A percentile compares a stretch with the other conserved stretches of the same genome.
Conservation (phyloP, 305 asterid species). For the Solanum hybrid region DNA sequence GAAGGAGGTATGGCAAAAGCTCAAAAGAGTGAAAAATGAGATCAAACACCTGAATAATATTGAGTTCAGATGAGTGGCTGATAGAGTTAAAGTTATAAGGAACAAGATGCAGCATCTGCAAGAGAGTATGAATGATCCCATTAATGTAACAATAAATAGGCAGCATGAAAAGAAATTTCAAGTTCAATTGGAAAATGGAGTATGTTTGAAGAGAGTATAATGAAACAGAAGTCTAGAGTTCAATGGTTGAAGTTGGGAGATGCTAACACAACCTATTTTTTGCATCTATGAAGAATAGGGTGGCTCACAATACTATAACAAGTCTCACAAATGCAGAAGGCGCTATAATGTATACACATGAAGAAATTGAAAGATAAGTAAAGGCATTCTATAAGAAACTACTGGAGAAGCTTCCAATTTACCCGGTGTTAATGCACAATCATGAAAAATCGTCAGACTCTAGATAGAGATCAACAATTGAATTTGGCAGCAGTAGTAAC, state of each 20-base stretch:
- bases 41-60: background rate
- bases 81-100: background rate
- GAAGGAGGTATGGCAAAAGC: background rate
- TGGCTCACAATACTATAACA: background rate
- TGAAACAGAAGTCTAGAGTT: background rate
- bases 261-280: background rate
- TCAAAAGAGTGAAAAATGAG: background rate
- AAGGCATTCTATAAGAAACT: too few species aligned
- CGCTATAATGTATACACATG: too few species aligned
- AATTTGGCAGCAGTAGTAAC: background rate
- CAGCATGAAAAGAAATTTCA: background rate
- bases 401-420: background rate
- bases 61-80: background rate
- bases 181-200: background rate
- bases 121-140: background rate
- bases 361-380: background rate
- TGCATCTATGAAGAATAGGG: background rate
- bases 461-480: background rate
- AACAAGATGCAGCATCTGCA: background rate
- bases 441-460: background rate
- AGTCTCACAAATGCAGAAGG: background rate
- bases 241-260: background rate
- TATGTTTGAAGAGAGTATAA: background rate
- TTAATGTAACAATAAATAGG: background rate
- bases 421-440: background rate